phyloP scores from a whole-genome alignment of 108 stramenopile genomes.

The Fragilaria crotonensis region DNA sequence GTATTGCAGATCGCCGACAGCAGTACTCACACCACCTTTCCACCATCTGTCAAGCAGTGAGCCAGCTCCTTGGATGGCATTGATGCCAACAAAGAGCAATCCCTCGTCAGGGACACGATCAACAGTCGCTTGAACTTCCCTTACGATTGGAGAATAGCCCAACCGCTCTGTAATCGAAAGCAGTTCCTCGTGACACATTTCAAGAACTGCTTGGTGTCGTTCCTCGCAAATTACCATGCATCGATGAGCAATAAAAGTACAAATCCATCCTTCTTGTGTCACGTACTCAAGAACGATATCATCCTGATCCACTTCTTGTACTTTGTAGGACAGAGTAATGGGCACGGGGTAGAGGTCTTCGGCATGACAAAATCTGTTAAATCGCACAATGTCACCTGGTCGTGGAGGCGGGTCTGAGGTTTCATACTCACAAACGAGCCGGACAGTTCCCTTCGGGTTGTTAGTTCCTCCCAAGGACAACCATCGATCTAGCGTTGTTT shows the following conservation, averaged over 20 bases:
- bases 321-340: slow-evolving; percentile 31
- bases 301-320: slow-evolving; percentile 47
- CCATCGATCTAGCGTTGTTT: slow-evolving; percentile 62
- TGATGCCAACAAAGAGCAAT: slow-evolving; percentile 44
- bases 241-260: slow-evolving; percentile 58
- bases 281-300: slow-evolving; percentile 50
- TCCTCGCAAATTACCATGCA: slow-evolving; percentile 58
- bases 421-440: slow-evolving; percentile 79
- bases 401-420: slow-evolving; percentile 50
- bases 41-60: slow-evolving; percentile 61
- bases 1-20: slow-evolving; percentile 52
- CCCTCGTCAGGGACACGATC: slow-evolving; percentile 64
- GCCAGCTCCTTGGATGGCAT: slow-evolving; percentile 31
- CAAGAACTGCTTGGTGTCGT: slow-evolving; percentile 49
- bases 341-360: slow-evolving; percentile 62
- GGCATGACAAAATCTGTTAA: slow-evolving; percentile 55
- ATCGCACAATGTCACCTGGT: slow-evolving; percentile 58
- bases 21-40: slow-evolving; percentile 50
- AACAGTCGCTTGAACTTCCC: slow-evolving; percentile 37
- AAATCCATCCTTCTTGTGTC: slow-evolving; percentile 67
- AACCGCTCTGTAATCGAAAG: slow-evolving; percentile 53
- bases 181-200: slow-evolving; percentile 51
- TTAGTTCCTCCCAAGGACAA: slow-evolving; percentile 22
- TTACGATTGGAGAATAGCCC: slow-evolving; percentile 55
- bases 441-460: slow-evolving; percentile 19